Evolutionary conservation across 2,329 filamentous ascomycete species (phyloP), one percentile per base, ranked within the genome.

Genomic region (Elsinoe perseae): DNA sequence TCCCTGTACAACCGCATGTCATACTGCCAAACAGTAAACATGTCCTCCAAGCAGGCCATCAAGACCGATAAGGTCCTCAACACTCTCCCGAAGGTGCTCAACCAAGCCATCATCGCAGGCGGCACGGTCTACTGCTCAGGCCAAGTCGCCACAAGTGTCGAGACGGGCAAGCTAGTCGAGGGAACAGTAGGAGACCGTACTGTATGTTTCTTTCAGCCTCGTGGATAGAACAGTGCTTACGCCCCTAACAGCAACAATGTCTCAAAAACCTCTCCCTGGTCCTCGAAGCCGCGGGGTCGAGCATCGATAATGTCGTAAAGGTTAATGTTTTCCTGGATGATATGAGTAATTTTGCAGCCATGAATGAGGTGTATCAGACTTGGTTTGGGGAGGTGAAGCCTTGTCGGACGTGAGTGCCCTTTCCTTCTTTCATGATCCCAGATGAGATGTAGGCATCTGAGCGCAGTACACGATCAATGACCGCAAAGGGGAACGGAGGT

Each of bases 91-190:
- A 65, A 63, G 27, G 61, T 69, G 58, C 64, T 63, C 58, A 64
- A 58, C 58, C 68, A 70, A 63, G 68, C 68, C 50, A 65, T 70
- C 55, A 58, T 69, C 32, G 66, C 67, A 68, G 81, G 83, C 64
- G 83, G 82, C 63, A 79, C 84, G 67, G 80, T 88, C n/a, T 87
- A 85, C 72, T 86, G 83, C 72, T 85, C 82, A 1, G 85, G 84
- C 21, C 76, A 75, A 59, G 74, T 87, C 28, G 80, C 79, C 12
- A 72, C 81, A 63, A 77, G 84, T 61, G 77, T 81, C 0, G 67
- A 65, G n/a, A 82, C 80, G 0, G 72, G 70, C 18, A 72, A 77
- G 56, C 56, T 85, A 1, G 74, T 82, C 6, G 75, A 81, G 9
- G 83, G 82, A 3, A 76, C 76, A 54, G 72, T 85, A 55, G 75